These are phyloP conservation scores for Euryodendron excelsum DNA, from an alignment of 148 eudicot genomes.

Conservation along the genomic window DNA sequence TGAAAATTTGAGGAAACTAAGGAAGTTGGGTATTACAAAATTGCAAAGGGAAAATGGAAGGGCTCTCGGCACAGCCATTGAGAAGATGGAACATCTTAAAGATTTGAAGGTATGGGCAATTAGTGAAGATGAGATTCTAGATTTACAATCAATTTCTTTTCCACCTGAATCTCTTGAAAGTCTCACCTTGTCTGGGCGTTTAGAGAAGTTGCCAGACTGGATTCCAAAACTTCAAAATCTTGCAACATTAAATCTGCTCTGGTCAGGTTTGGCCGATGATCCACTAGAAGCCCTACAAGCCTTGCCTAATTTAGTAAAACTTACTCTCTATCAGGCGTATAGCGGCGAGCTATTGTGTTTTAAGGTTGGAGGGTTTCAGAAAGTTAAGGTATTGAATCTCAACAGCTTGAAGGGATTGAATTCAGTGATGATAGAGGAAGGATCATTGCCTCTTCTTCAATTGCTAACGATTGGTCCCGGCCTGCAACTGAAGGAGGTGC, in stretches of 20 bases:
- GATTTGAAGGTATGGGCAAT: neutral
- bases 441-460: neutral
- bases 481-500: neutral
- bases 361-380: neutral
- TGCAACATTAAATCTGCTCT: neutral
- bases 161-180: neutral
- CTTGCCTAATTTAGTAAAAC: neutral
- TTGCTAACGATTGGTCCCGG: neutral
- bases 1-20: neutral
- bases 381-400: neutral
- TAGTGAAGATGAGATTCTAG: neutral
- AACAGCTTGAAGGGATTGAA: neutral
- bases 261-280: neutral
- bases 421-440: neutral
- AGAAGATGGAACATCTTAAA: neutral
- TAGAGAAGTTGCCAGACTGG: conserved; percentile 4
- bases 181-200: neutral
- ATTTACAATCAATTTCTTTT: neutral
- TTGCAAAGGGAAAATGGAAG: neutral
- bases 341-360: neutral
- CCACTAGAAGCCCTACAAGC: neutral
- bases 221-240: neutral
- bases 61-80: neutral
- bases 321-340: neutral
- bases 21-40: neutral